A percentile compares a stretch with the other conserved stretches of the same genome.
Conservation (phyloP, 2,329 filamentous ascomycete genomes). For the Berkeleyomyces rouxiae region DNA sequence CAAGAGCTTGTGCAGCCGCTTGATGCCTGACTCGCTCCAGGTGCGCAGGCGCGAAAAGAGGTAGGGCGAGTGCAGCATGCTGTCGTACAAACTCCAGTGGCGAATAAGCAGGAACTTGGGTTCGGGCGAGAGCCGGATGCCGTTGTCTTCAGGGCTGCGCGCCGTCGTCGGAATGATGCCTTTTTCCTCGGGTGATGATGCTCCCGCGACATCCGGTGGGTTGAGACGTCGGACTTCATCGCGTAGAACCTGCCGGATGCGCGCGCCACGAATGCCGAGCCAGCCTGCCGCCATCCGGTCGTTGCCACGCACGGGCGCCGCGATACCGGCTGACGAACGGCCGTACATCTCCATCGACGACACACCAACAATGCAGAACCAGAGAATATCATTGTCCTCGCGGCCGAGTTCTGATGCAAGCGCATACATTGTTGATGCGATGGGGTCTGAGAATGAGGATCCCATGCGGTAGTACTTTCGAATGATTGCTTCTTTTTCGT, state of each 20-base stretch:
- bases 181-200: conserved; percentile 43
- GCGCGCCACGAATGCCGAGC: conserved; percentile 66
- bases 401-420: conserved; percentile 86
- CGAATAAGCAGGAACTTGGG: conserved; percentile 82
- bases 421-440: conserved; percentile 87
- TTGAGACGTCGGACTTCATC: conserved; percentile 92
- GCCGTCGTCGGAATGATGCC: conserved; percentile 85
- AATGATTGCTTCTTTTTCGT: conserved; percentile 60
- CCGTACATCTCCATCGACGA: conserved; percentile 89
- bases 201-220: conserved; percentile 44
- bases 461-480: conserved; percentile 74
- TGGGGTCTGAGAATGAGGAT: conserved; percentile 83
- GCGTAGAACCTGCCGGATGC: conserved; percentile 68
- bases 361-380: conserved; percentile 87
- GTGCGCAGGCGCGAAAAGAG: conserved; percentile 82
- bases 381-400: conserved; percentile 91
- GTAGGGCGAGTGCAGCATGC: conserved; percentile 94
- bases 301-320: conserved; percentile 38
- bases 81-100: conserved; percentile 96
- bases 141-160: conserved; percentile 74
- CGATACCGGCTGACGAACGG: conserved; percentile 64
- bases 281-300: conserved; percentile 50
- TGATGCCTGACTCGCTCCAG: conserved; percentile 80
- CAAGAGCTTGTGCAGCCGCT: conserved; percentile 79
- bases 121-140: conserved; percentile 83